These are phyloP conservation scores for Rhodotorula babjevae DNA, from an alignment of 768 basidiomycete genomes.

Conservation along the genomic window DNA sequence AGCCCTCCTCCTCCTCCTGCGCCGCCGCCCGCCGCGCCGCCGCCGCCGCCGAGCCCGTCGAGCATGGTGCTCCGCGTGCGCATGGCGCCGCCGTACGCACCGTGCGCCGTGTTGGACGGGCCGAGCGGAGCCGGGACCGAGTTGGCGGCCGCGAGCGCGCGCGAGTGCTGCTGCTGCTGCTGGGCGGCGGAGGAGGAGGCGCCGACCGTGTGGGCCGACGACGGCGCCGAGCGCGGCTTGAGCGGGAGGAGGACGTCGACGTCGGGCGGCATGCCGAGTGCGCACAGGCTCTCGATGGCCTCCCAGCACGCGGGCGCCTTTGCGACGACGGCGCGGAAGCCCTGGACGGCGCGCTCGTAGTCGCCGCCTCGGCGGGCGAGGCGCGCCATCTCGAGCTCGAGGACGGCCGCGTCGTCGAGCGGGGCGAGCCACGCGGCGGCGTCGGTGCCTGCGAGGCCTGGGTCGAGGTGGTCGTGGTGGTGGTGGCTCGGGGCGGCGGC, in stretches of 20 bases:
- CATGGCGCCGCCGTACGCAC: background rate
- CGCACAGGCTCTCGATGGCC: slow-evolving; percentile 81
- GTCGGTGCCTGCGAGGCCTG: background rate
- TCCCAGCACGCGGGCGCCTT: slow-evolving; percentile 83
- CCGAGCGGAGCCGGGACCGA: slow-evolving; percentile 4
- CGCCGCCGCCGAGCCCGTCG: background rate
- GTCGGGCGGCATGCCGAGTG: slow-evolving; percentile 57
- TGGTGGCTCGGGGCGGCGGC: slow-evolving; percentile 15
- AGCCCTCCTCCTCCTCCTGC: slow-evolving; percentile 1
- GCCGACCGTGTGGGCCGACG: slow-evolving; percentile 9
- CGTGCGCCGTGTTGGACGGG: slow-evolving; percentile 1
- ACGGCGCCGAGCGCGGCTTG: background rate
- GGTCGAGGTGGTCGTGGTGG: background rate
- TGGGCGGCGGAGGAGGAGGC: background rate
- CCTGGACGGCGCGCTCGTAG: slow-evolving; percentile 63
- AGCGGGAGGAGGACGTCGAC: slow-evolving; percentile 15
- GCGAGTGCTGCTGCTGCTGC: background rate
- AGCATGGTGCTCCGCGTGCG: background rate
- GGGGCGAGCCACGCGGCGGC: background rate
- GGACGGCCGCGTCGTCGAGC: slow-evolving; percentile 47
- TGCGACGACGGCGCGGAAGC: slow-evolving; percentile 66
- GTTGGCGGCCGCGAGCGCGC: slow-evolving; percentile 2
- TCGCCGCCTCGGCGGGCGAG: slow-evolving; percentile 75
- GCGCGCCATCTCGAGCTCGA: slow-evolving; percentile 70
- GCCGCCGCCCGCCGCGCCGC: too few relatives aligned